phyloP scores from a whole-genome alignment of 306 rosid species.

The Bauhinia variegata region DNA sequence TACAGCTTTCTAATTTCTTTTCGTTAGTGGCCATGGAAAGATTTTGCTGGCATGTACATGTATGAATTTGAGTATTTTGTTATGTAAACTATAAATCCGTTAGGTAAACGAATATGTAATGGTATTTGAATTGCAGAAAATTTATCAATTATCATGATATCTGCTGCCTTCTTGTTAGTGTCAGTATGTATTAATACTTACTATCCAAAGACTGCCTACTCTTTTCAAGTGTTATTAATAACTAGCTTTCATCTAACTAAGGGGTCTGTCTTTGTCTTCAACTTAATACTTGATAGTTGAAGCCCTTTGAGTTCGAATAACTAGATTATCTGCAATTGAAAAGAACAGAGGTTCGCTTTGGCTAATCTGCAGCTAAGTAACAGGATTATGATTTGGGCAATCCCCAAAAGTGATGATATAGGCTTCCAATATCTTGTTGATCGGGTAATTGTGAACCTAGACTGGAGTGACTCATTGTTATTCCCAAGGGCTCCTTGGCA shows the following conservation, averaged over 20 bases:
- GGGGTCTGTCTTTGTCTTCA: no score
- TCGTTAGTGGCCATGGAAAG: conserved; percentile 9
- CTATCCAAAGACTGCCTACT: background rate
- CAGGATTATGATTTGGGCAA: no score
- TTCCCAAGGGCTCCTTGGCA: no score
- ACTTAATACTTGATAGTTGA: no score
- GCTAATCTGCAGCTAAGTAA: no score
- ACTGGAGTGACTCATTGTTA: no score
- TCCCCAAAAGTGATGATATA: no score
- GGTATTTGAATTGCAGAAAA: background rate
- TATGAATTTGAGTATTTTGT: conserved; percentile 30
- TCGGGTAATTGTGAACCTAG: background rate
- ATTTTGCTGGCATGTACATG: conserved; percentile 41
- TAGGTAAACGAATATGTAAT: conserved; percentile 1
- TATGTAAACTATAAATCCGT: background rate
- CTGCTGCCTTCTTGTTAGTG: background rate
- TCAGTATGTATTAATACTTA: background rate
- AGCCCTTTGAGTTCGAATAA: no score
- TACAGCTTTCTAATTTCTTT: conserved; percentile 58
- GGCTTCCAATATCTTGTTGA: background rate
- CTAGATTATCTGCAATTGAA: no score
- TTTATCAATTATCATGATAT: background rate
- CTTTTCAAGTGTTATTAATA: no score
- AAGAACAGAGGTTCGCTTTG: no score
- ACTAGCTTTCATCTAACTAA: no score